Conservation (phyloP, 2,329 filamentous ascomycete genomes). For the Samsoniella hepiali region DNA sequence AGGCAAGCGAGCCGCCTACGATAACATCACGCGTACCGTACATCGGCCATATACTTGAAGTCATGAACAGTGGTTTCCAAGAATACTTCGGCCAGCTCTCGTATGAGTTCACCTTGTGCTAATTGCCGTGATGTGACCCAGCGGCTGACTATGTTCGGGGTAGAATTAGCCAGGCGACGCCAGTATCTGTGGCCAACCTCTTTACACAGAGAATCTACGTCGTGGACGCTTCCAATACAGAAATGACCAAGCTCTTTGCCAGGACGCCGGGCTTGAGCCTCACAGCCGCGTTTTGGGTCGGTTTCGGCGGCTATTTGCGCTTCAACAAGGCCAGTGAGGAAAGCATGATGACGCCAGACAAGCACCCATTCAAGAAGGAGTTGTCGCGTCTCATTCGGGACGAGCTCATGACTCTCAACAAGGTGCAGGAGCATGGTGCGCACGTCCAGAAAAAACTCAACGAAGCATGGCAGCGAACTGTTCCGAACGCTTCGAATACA, state of each 20-base stretch:
- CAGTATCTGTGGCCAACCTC: conserved; percentile 3
- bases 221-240: conserved; percentile 10
- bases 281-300: conserved; percentile 13
- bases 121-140: background rate
- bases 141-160: background rate
- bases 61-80: conserved; percentile 14
- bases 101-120: background rate
- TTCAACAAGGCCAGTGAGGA: conserved; percentile 17
- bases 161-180: conserved; percentile 11
- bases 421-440: background rate
- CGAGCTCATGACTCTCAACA: conserved; percentile 9
- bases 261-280: conserved; percentile 10
- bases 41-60: conserved; percentile 5
- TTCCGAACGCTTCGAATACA: background rate
- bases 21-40: conserved; percentile 11
- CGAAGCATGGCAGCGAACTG: conserved; percentile 6
- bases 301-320: conserved; percentile 11
- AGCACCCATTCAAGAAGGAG: conserved; percentile 16
- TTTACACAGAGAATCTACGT: conserved; percentile 12
- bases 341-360: conserved; percentile 15
- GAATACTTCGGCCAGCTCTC: conserved; percentile 16
- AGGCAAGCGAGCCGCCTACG: conserved; percentile 8
- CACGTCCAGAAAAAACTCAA: conserved; percentile 9
- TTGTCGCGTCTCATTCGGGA: conserved; percentile 14
- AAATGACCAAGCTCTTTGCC: conserved; percentile 17